Conservation (phyloP, 2,329 filamentous ascomycete species). For the Rutstroemia sydowiana region DNA sequence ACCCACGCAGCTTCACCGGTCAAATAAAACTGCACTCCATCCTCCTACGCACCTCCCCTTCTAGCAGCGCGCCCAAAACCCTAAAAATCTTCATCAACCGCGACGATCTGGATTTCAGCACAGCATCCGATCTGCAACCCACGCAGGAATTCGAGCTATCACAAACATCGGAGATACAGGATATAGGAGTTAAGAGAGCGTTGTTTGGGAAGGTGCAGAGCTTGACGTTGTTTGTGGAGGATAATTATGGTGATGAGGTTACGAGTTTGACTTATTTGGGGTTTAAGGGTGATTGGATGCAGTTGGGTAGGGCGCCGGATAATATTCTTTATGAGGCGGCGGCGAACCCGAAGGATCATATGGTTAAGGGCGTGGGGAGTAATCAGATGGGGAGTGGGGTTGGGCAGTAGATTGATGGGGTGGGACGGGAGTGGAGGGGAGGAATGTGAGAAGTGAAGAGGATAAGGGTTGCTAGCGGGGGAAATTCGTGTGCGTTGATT, state of each 20-base stretch:
- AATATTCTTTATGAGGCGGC: constrained; percentile 92
- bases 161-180: constrained; percentile 75
- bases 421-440: neutral
- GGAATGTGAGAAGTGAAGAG: no score
- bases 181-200: constrained; percentile 80
- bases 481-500: no score
- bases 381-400: constrained; percentile 50
- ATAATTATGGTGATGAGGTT: constrained; percentile 78
- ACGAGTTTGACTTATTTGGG: constrained; percentile 76
- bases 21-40: constrained; percentile 90
- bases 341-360: constrained; percentile 84
- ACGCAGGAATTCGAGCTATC: constrained; percentile 73
- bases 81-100: constrained; percentile 85
- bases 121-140: constrained; percentile 60
- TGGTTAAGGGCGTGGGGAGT: constrained; percentile 48
- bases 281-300: constrained; percentile 93
- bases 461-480: no score
- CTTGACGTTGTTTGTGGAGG: constrained; percentile 79
- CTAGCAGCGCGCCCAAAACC: constrained; percentile 66
- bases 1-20: constrained; percentile 86
- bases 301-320: constrained; percentile 70
- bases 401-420: constrained; percentile 31
- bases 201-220: constrained; percentile 80
- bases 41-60: constrained; percentile 70
- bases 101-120: constrained; percentile 76